Evolutionary conservation across 2,329 filamentous ascomycete species (phyloP), one percentile per base, ranked within the genome.

Genomic region (Didymella exigua): DNA sequence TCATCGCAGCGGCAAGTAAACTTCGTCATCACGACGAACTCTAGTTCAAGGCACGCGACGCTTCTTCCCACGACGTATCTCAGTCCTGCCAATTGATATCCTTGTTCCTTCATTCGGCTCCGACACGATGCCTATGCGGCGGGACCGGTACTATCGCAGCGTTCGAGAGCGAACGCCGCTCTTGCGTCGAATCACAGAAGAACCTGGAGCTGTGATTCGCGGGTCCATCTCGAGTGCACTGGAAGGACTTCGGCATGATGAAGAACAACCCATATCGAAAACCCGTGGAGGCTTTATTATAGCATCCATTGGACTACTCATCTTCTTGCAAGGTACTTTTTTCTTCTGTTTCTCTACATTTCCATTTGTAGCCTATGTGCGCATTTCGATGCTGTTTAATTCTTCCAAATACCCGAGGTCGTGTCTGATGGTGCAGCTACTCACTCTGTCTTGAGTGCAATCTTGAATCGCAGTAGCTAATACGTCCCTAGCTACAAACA

Each of bases 241-340:
- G 16, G 59, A 64, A 41, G 52, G 52, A 42, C 55, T 64, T 48
- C 49, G 56, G 38, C 61, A 70, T 33, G 66, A 65, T 29, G 55
- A 56, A 24, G 52, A 61, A 7, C 24, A 56, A 16, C 45, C 41
- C 19, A 70, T 75, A 14, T 73, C 71, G 2, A 63, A 47, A 18
- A 59, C 54, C 8, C 60, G 71, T 37, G 72, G 71, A 19, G 51
- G 60, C 6, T 60, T 80, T 37, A 82, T 88, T 49, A 75, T 81
- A 13, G 58, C 80, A 36, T 85, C 81, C 59, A 77, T 85, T 61
- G 84, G 82, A 67, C 68, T 81, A 2, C 75, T 87, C 43, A 83
- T 87, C 24, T 87, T 87, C 62, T 70, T 87, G 14, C 84, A 86
- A 78, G 83, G 84, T 83, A 73, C 30, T 6, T 6, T 23, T 41